A percentile compares a stretch with the other conserved stretches of the same genome.
phyloP scores from a whole-genome alignment of 2,329 filamentous ascomycete species.

The Zarea fungicola region DNA sequence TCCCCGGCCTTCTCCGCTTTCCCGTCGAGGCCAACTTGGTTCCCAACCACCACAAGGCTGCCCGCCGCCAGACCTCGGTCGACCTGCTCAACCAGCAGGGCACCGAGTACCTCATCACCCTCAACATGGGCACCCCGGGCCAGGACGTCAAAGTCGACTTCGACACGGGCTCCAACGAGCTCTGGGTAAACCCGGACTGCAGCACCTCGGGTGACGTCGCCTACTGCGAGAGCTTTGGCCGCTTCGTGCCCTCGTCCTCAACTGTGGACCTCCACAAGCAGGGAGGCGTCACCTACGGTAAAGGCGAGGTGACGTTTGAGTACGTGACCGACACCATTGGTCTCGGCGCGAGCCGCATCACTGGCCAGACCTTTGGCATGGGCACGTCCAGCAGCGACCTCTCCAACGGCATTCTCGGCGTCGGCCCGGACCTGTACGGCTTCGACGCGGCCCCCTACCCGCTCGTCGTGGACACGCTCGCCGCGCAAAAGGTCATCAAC shows the following conservation, averaged over 20 bases:
- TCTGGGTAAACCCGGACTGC: slow-evolving; percentile 59
- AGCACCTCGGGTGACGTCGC: slow-evolving; percentile 34
- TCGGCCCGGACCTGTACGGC: slow-evolving; percentile 56
- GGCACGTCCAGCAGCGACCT: slow-evolving; percentile 46
- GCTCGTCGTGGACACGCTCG: slow-evolving; percentile 48
- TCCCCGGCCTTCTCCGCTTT: slow-evolving; percentile 9
- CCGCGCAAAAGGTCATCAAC: slow-evolving; percentile 46
- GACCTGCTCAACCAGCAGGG: slow-evolving; percentile 5
- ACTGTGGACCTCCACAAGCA: slow-evolving; percentile 26
- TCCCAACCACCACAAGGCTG: background rate
- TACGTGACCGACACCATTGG: slow-evolving; percentile 44
- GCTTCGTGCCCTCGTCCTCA: slow-evolving; percentile 39
- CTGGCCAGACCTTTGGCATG: slow-evolving; percentile 57
- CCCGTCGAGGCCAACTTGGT: slow-evolving; percentile 1
- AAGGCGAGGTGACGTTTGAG: slow-evolving; percentile 45
- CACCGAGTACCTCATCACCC: slow-evolving; percentile 15
- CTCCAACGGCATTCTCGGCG: slow-evolving; percentile 62
- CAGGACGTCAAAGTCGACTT: slow-evolving; percentile 51
- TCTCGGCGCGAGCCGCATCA: slow-evolving; percentile 35
- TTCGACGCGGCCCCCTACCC: slow-evolving; percentile 39
- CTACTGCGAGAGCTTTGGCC: slow-evolving; percentile 43
- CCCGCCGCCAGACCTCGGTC: slow-evolving; percentile 3
- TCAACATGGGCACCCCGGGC: slow-evolving; percentile 49
- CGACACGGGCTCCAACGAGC: slow-evolving; percentile 56
- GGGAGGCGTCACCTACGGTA: slow-evolving; percentile 45